phyloP scores from a whole-genome alignment of 2,329 filamentous ascomycete species.

The Teratosphaeria nubilosa region DNA sequence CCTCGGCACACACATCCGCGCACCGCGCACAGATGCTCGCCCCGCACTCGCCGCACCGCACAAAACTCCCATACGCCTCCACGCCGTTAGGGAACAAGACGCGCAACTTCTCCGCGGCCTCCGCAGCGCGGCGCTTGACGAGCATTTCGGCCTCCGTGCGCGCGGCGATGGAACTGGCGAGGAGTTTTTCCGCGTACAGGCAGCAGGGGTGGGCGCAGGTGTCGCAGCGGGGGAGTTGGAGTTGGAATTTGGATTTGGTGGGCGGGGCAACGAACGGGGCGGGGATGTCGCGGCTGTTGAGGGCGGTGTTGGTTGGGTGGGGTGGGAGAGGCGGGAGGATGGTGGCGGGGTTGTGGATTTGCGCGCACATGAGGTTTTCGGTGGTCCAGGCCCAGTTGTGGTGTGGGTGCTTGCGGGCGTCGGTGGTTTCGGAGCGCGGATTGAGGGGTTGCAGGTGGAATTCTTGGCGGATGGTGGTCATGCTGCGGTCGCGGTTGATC shows the following conservation, averaged over 20 bases:
- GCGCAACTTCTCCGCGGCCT: constrained; percentile 4
- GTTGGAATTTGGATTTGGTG: not conserved
- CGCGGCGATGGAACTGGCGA: not conserved
- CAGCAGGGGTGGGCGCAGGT: constrained; percentile 1
- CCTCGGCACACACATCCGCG: constrained; percentile 2
- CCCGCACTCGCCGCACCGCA: constrained; percentile 12
- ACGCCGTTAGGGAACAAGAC: constrained; percentile 7
- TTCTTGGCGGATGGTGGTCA: not conserved
- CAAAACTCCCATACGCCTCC: constrained; percentile 11
- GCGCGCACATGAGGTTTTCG: constrained; percentile 2
- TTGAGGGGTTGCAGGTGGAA: not conserved
- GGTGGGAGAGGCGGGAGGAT: not conserved
- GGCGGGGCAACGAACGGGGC: not conserved
- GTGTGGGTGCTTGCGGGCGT: not conserved
- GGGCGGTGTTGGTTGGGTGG: not conserved
- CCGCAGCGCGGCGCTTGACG: constrained; percentile 1
- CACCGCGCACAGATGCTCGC: constrained; percentile 11
- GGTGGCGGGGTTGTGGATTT: not conserved
- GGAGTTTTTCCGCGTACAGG: constrained; percentile 4
- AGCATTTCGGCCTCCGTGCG: constrained; percentile 1
- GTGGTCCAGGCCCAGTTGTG: not conserved
- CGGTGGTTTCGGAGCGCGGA: not conserved
- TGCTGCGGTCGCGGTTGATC: not conserved
- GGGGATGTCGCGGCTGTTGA: not conserved
- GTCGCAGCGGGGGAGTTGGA: not conserved